Base-by-base conservation (phyloP, 2,329 filamentous ascomycete species). In the Aspergillus caelatus region DNA sequence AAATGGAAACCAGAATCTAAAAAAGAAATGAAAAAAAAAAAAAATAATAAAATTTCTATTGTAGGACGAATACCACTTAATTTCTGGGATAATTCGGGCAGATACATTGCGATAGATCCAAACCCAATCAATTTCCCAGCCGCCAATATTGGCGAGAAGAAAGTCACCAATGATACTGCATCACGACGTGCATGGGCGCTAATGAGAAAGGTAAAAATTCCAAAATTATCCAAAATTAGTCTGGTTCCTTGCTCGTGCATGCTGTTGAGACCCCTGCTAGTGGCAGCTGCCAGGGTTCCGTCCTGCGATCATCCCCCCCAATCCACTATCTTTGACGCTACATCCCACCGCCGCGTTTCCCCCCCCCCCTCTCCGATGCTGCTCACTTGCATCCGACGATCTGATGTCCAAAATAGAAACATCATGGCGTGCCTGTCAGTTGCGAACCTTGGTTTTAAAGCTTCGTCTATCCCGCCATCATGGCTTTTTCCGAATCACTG, bases 191-290 rank as follows among this genome's bases (percentile, higher is more conserved):
- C 67, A 68, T 68, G 65, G 61, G 67, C 67, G 67, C 67, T 62
- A 64, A 65, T 32, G 57, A 43, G 28, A 43, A n/a, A 62, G 56
- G 55, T 48, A 39, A 55, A 55, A 39, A 26, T 53, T 28, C 58
- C 60, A 66, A 63, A 69, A 70, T 64, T 57, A 62, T 69, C 68
- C 68, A 70, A 69, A 70, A 70, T 70, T 70, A 69, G 67, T 65
- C 62, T 23, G 34, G 65, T 66, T 67, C 63, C 67, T 60, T 60
- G 57, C 57, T 62, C 56, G 61, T 63, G 64, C 67, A 63, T 58
- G 65, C 32, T 26, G 21, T 16, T 16, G 34, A 19, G 55, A 58
- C 58, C 55, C 60, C 56, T 60, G 39, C 61, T 64, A 62, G 57
- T 61, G 61, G 23, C 54, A 62, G 58, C 56, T 57, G 61, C 45